These are phyloP conservation scores for Cryphonectria nitschkei DNA, from an alignment of 2,329 filamentous ascomycete species.

Conservation along the genomic window DNA sequence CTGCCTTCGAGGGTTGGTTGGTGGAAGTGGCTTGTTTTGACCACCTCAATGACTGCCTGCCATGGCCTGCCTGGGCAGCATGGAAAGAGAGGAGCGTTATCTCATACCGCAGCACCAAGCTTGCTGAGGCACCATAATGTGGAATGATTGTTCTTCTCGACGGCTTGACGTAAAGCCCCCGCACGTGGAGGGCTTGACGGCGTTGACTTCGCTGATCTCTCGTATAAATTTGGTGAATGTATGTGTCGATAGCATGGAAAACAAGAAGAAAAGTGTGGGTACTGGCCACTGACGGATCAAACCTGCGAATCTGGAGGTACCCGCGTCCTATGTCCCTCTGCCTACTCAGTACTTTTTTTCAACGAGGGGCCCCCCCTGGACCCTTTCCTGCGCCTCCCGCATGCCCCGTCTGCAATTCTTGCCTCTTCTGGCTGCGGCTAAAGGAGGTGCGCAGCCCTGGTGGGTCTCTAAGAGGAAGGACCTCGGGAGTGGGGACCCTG, in stretches of 20 bases:
- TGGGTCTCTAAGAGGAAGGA: not conserved
- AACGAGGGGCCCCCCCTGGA: not conserved
- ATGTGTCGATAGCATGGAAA: not conserved
- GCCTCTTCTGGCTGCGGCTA: slow-evolving; percentile 10
- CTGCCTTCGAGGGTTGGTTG: not conserved
- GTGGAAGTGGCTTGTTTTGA: not conserved
- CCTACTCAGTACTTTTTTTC: not conserved
- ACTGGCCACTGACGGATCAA: slow-evolving; percentile 1
- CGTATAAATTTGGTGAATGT: slow-evolving; percentile 12
- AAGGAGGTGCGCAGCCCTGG: not conserved
- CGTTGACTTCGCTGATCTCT: not conserved
- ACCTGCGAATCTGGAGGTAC: slow-evolving; percentile 5
- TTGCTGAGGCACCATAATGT: not conserved
- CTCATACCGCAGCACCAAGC: not conserved
- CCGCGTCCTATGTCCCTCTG: not conserved
- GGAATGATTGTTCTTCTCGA: not conserved
- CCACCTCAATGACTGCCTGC: not conserved
- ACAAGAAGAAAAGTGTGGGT: not conserved
- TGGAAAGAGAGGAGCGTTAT: not conserved
- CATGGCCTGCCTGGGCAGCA: not conserved
- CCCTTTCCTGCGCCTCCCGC: slow-evolving; percentile 8
- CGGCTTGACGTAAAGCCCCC: not conserved
- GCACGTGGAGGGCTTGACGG: not conserved
- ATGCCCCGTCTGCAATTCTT: not conserved
- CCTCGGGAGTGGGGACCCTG: not conserved